Evolutionary conservation across 106 monocot genomes (phyloP).

Genomic region (Dioscorea zingiberensis): DNA sequence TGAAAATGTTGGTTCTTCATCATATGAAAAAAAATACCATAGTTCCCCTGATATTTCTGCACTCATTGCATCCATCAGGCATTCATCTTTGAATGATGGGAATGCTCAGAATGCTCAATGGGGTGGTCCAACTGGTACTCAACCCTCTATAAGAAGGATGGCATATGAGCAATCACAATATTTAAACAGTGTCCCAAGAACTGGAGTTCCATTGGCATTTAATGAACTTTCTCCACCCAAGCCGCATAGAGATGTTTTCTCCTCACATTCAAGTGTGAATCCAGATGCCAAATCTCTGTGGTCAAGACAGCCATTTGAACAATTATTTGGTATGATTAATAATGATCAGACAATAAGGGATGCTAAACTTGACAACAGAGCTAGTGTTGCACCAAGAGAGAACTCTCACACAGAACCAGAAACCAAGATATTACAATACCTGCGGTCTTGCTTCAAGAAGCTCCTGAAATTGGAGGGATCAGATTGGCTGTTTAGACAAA

Average conservation of each 20-base stretch:
- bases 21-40: constrained; percentile 74
- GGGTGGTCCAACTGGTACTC: constrained; percentile 41
- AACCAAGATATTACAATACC: constrained; percentile 49
- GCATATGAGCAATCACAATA: constrained; percentile 34
- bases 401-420: constrained; percentile 58
- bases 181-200: constrained; percentile 29
- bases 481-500: constrained; percentile 78
- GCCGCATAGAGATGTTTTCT: constrained; percentile 41
- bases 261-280: constrained; percentile 27
- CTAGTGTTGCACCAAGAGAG: constrained; percentile 16
- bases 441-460: constrained; percentile 63
- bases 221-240: constrained; percentile 65
- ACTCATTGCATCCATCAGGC: constrained; percentile 45
- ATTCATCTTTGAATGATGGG: constrained; percentile 37
- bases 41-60: constrained; percentile 88
- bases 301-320: constrained; percentile 85
- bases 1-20: constrained; percentile 30
- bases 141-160: constrained; percentile 31
- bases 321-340: constrained; percentile 53
- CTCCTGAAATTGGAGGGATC: constrained; percentile 88
- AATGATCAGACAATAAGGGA: constrained; percentile 18
- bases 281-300: constrained; percentile 70
- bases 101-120: constrained; percentile 17
- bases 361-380: constrained; percentile 5
- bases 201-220: constrained; percentile 47